Base-by-base conservation (phyloP, 495 filamentous ascomycete species). In the Lophium mytilinum region DNA sequence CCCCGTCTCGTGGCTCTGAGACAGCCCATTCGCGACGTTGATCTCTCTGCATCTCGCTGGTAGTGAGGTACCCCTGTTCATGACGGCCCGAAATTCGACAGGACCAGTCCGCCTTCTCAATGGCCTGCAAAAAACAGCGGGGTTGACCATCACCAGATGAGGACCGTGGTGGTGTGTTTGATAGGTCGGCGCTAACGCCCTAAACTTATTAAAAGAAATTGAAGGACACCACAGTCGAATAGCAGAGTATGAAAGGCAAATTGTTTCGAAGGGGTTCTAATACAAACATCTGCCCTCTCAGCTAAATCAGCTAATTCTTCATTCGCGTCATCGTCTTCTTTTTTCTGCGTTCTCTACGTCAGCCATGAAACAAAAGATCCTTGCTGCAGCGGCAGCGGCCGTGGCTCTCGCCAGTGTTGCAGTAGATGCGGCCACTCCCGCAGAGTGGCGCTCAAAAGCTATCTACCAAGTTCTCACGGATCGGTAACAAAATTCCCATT, bases 391-490 rank as follows among this genome's bases (percentile, higher is more conserved):
- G 12, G 19, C 41, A 52, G 61, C 42, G 50, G 61, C 61, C 12
- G 43, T 37, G 46, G 50, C 53, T 40, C 55, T 60, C 50, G 53
- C 58, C 41, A 49, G 37, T 46, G 33, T 36, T 51, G 42, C 58
- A 1, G 34, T 55, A 18, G 55, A 63, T 34, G 60, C 65, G 33
- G 65, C 67, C 18, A 58, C 63, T 9, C 12, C 61, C 30, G 64
- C 55, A 0, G 53, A 71, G 24, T 71, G 69, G 69, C 60, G 66
- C 17, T 52, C 42, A 18, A 42, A 55, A 37, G 54, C 60, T 12
- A 63, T 63, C 10, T 63, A 63, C 35, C 60, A 63, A 40, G 12
- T 63, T 1, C 60, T 63, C 10, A 63, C 60, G 41, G 60, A 63
- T 58, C 55, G 60, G 60, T 63, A 47, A 14, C 15, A 17, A 34